Evolutionary conservation across 345 rosid species (phyloP).

Genomic region (Linum usitatissimum): DNA sequence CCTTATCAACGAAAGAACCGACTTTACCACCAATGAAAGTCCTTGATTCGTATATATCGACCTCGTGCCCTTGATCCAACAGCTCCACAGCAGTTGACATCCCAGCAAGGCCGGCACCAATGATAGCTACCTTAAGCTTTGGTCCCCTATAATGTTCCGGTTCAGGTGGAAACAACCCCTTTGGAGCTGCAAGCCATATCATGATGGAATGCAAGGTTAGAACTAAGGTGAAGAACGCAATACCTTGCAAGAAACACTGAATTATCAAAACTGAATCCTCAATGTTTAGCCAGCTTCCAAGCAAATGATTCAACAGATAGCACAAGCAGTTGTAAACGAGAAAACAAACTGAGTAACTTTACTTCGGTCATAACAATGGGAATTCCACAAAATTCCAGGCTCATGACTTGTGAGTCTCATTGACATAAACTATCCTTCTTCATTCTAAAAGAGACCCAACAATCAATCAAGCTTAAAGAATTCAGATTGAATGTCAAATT

Average conservation of each 20-base stretch:
- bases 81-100: conserved; percentile 98
- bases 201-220: conserved; percentile 1
- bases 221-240: conserved; percentile 3
- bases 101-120: conserved; percentile 98
- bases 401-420: neutral
- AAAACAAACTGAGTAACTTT: too few relatives aligned
- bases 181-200: conserved; percentile 66
- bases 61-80: conserved; percentile 98
- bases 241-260: neutral
- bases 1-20: conserved; percentile 86
- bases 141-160: conserved; percentile 90
- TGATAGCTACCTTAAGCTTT: conserved; percentile 89
- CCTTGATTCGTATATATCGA: conserved; percentile 88
- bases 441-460: conserved; percentile 2
- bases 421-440: neutral
- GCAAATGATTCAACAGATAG: neutral
- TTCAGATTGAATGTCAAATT: neutral
- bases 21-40: conserved; percentile 96
- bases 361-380: neutral
- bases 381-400: neutral
- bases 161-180: conserved; percentile 92
- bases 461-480: too few relatives aligned
- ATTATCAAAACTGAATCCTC: neutral
- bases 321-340: neutral
- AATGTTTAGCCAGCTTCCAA: too few relatives aligned